A percentile compares a stretch with the other conserved stretches of the same genome.
Evolutionary conservation across 2,329 filamentous ascomycete genomes (phyloP).

Genomic region (Trichoderma simmonsii): DNA sequence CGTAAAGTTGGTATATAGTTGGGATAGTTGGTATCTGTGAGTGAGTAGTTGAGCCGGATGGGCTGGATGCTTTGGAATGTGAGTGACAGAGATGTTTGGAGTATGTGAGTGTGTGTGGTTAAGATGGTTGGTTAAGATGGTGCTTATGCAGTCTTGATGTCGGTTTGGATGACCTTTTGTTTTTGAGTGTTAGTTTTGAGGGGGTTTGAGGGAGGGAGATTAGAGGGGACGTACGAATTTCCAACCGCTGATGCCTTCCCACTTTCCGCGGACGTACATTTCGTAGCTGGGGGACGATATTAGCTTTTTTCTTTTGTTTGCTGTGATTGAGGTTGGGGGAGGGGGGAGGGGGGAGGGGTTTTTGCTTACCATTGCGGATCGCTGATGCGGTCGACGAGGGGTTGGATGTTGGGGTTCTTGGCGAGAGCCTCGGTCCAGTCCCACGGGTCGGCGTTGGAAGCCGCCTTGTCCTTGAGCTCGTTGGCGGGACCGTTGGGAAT

Average conservation of each 20-base stretch:
- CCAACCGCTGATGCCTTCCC: conserved; percentile 15
- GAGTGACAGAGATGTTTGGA: background rate
- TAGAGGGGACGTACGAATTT: conserved; percentile 6
- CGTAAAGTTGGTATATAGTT: background rate
- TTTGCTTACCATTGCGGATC: conserved; percentile 7
- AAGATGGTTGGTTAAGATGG: background rate
- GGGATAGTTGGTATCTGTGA: conserved; percentile 4
- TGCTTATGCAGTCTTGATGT: conserved; percentile 12
- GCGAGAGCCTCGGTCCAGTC: conserved; percentile 5
- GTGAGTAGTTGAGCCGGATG: background rate
- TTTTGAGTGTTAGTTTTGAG: background rate
- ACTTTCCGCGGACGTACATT: conserved; percentile 16
- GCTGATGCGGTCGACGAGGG: conserved; percentile 12
- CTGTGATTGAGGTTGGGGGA: too few relatives aligned
- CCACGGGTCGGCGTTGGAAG: conserved; percentile 2
- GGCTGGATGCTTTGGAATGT: background rate
- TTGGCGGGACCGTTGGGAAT: conserved; percentile 5
- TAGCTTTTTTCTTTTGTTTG: background rate
- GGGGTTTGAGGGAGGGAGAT: background rate
- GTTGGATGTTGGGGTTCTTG: conserved; percentile 1
- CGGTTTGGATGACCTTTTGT: conserved; percentile 12
- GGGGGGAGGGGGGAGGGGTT: too few relatives aligned
- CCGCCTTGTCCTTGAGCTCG: conserved; percentile 11
- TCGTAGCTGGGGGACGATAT: background rate
- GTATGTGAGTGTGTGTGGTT: background rate